Evolutionary conservation across 2,329 filamentous ascomycete genomes (phyloP), one percentile per base, ranked within the genome.

Genomic region (Grosmannia clavigera): DNA sequence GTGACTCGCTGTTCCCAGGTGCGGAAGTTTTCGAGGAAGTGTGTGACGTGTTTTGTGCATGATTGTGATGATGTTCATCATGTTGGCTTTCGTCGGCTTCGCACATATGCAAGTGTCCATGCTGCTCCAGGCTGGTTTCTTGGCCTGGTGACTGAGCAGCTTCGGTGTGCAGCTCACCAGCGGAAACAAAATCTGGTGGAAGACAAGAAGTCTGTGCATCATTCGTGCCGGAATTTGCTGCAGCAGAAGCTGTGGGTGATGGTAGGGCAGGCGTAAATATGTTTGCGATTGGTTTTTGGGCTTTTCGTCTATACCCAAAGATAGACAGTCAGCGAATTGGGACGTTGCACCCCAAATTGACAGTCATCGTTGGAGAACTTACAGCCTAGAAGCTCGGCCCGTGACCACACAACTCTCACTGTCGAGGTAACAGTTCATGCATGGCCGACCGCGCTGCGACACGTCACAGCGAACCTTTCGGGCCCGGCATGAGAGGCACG

Each of bases 381-480:
- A 62, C 61, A 64, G 25, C 12, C 63, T 46, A 19, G 62, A 61
- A 1, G 63, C 63, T 14, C 64, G 54, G 16, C 63, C 58, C 0
- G 63, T 64, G 9, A 65, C 64, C 12, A 64, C 61, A 63, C 74
- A 74, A 0, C 70, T 71, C 64, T 79, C 76, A 61, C 74, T 76
- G 64, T 80, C 77, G 59, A 78, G 74, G 54, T 76, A 76, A 66
- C 77, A 80, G 60, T 79, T 79, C 70, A 78, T 79, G 68, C 75
- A 81, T 9, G 77, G 78, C 38, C 72, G 70, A 3, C 76, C 77
- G 61, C 74, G 71, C 63, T 77, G 76, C 4, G 64, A 64, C 50
- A 79, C 76, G 65, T 78, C 77, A 61, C 77, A 80, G 33, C 77
- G 70, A 33, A 80, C 77, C 66, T 80, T 79, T 31, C 77, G 70